Percentiles rank a stretch among this genome's conserved stretches.
These are phyloP conservation scores for Claviceps paspali DNA, from an alignment of 2,329 filamentous ascomycete species.

Conservation along the genomic window DNA sequence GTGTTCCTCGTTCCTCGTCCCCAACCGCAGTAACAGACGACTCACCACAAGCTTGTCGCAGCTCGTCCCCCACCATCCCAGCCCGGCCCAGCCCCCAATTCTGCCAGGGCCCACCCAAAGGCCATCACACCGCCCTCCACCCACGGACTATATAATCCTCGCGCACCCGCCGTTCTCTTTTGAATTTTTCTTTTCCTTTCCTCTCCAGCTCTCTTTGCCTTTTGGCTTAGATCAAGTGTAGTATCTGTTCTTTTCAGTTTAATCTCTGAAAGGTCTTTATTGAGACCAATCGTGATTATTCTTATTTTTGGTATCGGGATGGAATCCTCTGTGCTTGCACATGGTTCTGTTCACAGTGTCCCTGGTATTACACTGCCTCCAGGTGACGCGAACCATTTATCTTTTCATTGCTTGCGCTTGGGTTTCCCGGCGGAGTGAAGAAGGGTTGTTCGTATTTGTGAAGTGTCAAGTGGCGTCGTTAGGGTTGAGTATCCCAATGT, in stretches of 20 bases:
- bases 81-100: neutral
- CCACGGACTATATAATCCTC: constrained; percentile 12
- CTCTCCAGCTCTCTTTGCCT: constrained; percentile 31
- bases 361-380: constrained; percentile 31
- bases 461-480: no score
- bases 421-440: constrained; percentile 22
- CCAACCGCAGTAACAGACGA: neutral
- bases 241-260: constrained; percentile 97
- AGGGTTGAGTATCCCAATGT: no score
- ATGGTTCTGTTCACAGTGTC: constrained; percentile 25
- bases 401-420: constrained; percentile 24
- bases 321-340: constrained; percentile 26
- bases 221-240: constrained; percentile 85
- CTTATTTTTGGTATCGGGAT: constrained; percentile 38
- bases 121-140: constrained; percentile 6
- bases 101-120: constrained; percentile 3
- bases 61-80: constrained; percentile 1
- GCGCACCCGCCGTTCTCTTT: constrained; percentile 4
- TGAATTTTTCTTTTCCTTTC: constrained; percentile 16
- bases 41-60: neutral
- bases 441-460: constrained; percentile 17
- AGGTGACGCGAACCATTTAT: constrained; percentile 25
- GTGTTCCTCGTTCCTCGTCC: neutral
- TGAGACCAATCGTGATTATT: constrained; percentile 64
- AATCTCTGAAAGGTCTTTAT: constrained; percentile 78